A percentile compares a stretch with the other conserved stretches of the same genome.
Conservation (phyloP, 2,329 filamentous ascomycete genomes). For the Xylariales sp. region DNA sequence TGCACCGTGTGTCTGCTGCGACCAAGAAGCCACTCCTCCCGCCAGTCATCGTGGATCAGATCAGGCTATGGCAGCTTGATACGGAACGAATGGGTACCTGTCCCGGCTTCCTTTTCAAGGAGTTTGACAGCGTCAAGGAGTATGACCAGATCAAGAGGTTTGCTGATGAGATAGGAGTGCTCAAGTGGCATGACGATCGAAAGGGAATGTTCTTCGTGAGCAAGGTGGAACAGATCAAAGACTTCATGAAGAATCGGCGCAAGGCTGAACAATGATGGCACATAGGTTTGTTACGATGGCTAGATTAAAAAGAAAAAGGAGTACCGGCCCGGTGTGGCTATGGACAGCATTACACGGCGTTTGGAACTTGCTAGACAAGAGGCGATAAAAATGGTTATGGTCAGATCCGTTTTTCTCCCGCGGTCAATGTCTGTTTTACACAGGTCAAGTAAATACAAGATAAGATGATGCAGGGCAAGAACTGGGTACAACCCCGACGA, state of each 20-base stretch:
- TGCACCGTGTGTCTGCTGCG: slow-evolving; percentile 63
- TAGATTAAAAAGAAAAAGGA: too few relatives aligned
- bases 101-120: slow-evolving; percentile 81
- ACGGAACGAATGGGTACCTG: slow-evolving; percentile 88
- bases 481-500: too few relatives aligned
- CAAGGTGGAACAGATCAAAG: slow-evolving; percentile 81
- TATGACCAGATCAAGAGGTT: slow-evolving; percentile 70
- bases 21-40: slow-evolving; percentile 71
- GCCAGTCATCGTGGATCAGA: slow-evolving; percentile 95
- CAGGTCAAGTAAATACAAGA: too few relatives aligned
- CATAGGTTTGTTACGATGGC: too few relatives aligned
- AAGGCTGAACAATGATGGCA: slow-evolving; percentile 1
- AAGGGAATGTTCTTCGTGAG: slow-evolving; percentile 88
- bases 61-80: slow-evolving; percentile 95
- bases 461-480: too few relatives aligned
- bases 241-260: slow-evolving; percentile 58
- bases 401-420: too few relatives aligned
- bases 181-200: slow-evolving; percentile 79
- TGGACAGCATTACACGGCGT: too few relatives aligned
- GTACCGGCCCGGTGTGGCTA: too few relatives aligned
- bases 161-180: slow-evolving; percentile 84
- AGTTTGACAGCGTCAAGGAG: slow-evolving; percentile 70
- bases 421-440: too few relatives aligned
- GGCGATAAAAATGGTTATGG: too few relatives aligned
- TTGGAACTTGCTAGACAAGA: too few relatives aligned